These are phyloP conservation scores for Cercospora sp. DNA, from an alignment of 2,329 filamentous ascomycete genomes.

Conservation along the genomic window DNA sequence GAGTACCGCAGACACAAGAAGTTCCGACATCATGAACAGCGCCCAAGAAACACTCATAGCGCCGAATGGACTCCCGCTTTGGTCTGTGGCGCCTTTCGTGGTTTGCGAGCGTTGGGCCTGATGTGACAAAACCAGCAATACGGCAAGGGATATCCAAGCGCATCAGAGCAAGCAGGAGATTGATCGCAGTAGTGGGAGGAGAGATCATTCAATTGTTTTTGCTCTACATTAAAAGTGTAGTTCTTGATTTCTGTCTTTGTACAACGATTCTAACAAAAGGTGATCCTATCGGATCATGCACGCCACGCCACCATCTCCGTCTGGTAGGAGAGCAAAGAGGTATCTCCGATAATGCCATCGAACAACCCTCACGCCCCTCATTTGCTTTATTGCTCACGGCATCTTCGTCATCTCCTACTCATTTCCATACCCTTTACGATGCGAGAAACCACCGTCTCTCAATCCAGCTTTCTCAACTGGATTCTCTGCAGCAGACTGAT, in stretches of 20 bases:
- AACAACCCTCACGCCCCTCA: not conserved
- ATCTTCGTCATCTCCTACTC: not conserved
- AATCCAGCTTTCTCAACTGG: constrained; percentile 34
- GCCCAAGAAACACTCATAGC: not conserved
- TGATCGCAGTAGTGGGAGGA: not conserved
- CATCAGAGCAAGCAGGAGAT: not conserved
- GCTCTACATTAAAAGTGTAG: not conserved
- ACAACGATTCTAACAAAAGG: not conserved
- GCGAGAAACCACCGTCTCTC: constrained; percentile 14
- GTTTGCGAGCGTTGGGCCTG: not conserved
- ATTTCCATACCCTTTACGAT: constrained; percentile 20
- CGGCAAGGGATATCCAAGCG: not conserved
- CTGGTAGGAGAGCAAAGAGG: not conserved
- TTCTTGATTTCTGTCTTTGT: not conserved
- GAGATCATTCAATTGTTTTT: not conserved
- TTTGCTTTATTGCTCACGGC: not conserved
- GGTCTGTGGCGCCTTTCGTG: not conserved
- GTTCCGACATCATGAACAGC: not conserved
- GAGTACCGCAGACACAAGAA: not conserved
- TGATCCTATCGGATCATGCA: not conserved
- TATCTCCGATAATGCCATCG: not conserved
- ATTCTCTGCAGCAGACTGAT: constrained; percentile 34
- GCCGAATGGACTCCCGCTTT: not conserved
- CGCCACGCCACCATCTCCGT: not conserved
- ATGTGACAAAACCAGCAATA: not conserved